phyloP scores from a whole-genome alignment of 129 eudicot genomes.

The Flaveria bidentis region DNA sequence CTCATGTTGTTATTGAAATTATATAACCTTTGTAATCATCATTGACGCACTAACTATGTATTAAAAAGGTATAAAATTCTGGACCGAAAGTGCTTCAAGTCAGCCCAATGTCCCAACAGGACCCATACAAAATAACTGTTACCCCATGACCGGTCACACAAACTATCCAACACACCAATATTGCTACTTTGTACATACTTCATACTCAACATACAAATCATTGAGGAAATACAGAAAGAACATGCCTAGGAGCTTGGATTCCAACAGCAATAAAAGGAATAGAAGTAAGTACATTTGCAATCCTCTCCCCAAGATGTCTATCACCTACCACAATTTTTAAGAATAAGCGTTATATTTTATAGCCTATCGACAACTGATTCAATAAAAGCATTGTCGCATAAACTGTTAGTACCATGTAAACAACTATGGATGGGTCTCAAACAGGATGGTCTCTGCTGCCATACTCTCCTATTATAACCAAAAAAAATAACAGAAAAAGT shows the following conservation, averaged over 20 bases:
- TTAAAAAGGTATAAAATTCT: not conserved
- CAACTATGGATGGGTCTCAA: constrained; percentile 72
- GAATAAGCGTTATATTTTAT: not conserved
- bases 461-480: constrained; percentile 49
- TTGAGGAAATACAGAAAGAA: constrained; percentile 9
- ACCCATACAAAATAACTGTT: not conserved
- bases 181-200: constrained; percentile 3
- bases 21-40: not conserved
- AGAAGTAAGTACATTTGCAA: constrained; percentile 83
- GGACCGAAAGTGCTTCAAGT: not conserved
- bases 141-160: not conserved
- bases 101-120: constrained; percentile 8
- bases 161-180: not conserved
- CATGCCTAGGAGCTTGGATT: constrained; percentile 79
- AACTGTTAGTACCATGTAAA: constrained; percentile 50
- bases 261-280: constrained; percentile 92
- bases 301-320: constrained; percentile 64
- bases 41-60: not conserved
- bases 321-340: constrained; percentile 54
- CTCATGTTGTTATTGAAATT: not conserved
- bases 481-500: not conserved
- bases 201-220: constrained; percentile 17
- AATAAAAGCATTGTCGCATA: not conserved
- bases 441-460: constrained; percentile 81
- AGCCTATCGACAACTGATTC: constrained; percentile 10